A percentile compares a stretch with the other conserved stretches of the same genome.
These are phyloP conservation scores for Microbotryum silenes-acaulis DNA, from an alignment of 1,284 basidiomycete genomes.

Conservation along the genomic window DNA sequence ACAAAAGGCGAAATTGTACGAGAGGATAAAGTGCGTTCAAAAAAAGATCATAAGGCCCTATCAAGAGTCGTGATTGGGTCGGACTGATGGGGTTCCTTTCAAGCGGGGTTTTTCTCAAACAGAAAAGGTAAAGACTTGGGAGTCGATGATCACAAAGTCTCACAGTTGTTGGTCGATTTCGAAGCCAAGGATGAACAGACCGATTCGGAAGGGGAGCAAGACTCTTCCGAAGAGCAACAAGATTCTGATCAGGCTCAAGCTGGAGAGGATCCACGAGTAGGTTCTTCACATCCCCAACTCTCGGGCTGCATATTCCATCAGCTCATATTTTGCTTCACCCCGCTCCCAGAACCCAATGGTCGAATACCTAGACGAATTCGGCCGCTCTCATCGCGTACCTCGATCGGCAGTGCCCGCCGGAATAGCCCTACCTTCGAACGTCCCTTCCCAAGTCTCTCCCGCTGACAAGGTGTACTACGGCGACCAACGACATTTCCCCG, in stretches of 20 bases:
- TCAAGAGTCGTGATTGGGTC: too few species aligned
- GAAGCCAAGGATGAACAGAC: conserved; percentile 55
- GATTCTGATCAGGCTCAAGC: background rate
- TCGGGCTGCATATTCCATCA: too few species aligned
- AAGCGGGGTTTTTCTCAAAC: background rate
- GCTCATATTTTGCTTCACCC: too few species aligned
- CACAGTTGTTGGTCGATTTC: conserved; percentile 72
- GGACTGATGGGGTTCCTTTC: too few species aligned
- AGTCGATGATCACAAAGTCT: conserved; percentile 65
- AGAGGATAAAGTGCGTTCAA: conserved; percentile 25
- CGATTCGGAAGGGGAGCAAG: conserved; percentile 41
- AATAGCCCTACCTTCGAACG: conserved; percentile 48
- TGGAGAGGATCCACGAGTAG: background rate
- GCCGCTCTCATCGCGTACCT: conserved; percentile 58
- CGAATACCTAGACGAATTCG: conserved; percentile 80
- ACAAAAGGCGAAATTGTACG: conserved; percentile 32
- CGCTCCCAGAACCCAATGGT: conserved; percentile 57
- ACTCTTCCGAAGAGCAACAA: conserved; percentile 27
- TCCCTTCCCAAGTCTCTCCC: conserved; percentile 1
- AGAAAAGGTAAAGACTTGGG: conserved; percentile 69
- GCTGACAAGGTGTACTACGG: conserved; percentile 41
- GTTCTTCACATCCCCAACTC: background rate
- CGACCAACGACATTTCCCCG: conserved; percentile 71
- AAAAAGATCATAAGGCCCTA: too few species aligned
- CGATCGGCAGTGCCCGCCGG: conserved; percentile 70